Evolutionary conservation across 2,329 filamentous ascomycete species (phyloP).

Genomic region (Dryadomyces quercivorus): DNA sequence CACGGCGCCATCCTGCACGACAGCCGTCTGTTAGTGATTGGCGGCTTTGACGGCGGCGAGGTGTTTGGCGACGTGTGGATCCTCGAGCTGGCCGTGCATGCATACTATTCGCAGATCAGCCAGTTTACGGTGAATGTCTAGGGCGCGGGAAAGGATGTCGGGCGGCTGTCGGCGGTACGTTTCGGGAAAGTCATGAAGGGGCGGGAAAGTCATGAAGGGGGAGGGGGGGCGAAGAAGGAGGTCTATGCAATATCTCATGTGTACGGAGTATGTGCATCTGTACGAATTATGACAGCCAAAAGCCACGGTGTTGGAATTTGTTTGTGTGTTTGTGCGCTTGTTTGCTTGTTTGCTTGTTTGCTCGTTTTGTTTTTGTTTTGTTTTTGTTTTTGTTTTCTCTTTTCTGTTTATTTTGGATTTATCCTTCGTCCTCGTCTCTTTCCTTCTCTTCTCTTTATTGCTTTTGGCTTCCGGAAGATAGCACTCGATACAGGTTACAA

Average conservation of each 20-base stretch:
- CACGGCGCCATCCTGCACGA: slow-evolving; percentile 56
- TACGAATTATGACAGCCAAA: not conserved
- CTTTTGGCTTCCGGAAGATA: too few species aligned
- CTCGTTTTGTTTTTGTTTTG: not conserved
- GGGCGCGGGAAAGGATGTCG: not conserved
- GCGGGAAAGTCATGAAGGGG: too few species aligned
- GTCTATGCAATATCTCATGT: not conserved
- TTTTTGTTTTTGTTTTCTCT: not conserved
- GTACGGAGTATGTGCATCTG: not conserved
- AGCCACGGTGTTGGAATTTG: not conserved
- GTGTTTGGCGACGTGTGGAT: slow-evolving; percentile 58
- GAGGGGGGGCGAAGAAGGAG: not conserved
- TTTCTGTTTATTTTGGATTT: not conserved
- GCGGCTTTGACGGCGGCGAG: slow-evolving; percentile 55
- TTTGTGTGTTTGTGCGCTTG: not conserved
- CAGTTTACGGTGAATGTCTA: slow-evolving; percentile 59
- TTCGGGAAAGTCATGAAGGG: not conserved
- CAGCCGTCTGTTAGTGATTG: slow-evolving; percentile 50
- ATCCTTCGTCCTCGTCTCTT: not conserved
- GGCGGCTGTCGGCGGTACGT: not conserved
- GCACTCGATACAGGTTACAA: too few species aligned
- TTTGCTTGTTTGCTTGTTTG: not conserved
- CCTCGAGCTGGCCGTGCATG: slow-evolving; percentile 55
- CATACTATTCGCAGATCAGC: slow-evolving; percentile 63
- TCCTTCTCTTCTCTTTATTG: not conserved